Percentiles rank a stretch among this genome's conserved stretches.
These are phyloP conservation scores for Phoma sp. DNA, from an alignment of 2,329 filamentous ascomycete species.

Conservation along the genomic window DNA sequence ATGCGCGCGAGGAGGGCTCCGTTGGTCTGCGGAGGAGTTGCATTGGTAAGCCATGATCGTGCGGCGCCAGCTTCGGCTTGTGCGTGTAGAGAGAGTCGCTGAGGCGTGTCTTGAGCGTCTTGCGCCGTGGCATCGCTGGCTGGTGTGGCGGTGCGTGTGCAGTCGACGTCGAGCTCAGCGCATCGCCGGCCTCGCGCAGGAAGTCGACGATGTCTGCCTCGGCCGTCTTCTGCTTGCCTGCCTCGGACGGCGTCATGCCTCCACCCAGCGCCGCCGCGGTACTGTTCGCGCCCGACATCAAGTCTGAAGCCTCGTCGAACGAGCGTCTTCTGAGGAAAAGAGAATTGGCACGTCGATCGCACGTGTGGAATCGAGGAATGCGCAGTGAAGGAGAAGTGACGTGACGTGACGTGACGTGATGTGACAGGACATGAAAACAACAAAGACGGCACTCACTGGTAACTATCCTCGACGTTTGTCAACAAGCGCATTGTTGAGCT, in stretches of 20 bases:
- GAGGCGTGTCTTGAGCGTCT: constrained; percentile 32
- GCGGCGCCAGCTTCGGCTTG: constrained; percentile 23
- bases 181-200: constrained; percentile 50
- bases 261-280: constrained; percentile 43
- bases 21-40: constrained; percentile 48
- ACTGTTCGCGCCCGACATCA: constrained; percentile 42
- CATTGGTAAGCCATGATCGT: constrained; percentile 46
- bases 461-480: constrained; percentile 53
- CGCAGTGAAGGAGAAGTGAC: constrained; percentile 6
- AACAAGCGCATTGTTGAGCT: constrained; percentile 59
- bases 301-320: constrained; percentile 39
- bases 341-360: constrained; percentile 23
- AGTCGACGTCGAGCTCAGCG: constrained; percentile 29
- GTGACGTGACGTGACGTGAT: not conserved
- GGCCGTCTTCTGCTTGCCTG: constrained; percentile 39
- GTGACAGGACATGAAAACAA: not conserved
- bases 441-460: constrained; percentile 48
- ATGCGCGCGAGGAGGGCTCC: constrained; percentile 50
- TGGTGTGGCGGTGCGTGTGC: not conserved
- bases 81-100: constrained; percentile 27
- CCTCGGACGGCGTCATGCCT: constrained; percentile 32
- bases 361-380: constrained; percentile 28
- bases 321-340: constrained; percentile 34
- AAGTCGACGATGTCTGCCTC: constrained; percentile 53
- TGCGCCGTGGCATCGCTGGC: constrained; percentile 29